Evolutionary conservation across 1,139 yeast genomes (phyloP), one percentile per base, ranked within the genome.

Genomic region (Magnusiomyces magnusii): DNA sequence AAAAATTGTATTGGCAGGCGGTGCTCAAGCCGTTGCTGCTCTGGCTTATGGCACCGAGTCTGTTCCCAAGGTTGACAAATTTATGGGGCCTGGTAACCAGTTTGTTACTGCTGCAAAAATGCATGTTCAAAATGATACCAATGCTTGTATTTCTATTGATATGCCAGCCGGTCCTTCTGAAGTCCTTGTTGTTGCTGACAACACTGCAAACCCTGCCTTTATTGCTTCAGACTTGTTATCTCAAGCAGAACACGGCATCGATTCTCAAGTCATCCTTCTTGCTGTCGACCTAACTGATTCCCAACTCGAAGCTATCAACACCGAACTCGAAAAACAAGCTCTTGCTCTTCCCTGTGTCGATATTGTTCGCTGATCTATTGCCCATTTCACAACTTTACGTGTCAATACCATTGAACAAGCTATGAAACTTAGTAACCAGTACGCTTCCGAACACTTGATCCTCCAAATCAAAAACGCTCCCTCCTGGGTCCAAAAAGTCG

Each of bases 161-260:
- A 92, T 93, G 98, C 99, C 99, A 54, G 99, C 99, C 27, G 99
- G 99, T 3, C 99, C 99, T 31, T 87, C 96, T 58, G 99, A 93
- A 75, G 99, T 93, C 19, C 79, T 93, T 63, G 98, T 93, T 21
- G 80, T 93, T 67, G 96, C 97, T 52, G 99, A 93, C 72, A 80
- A 78, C 61, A 71, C 81, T 55, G 90, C 98, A 3, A 96, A 90
- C 73, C 92, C 96, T 19, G 96, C 92, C 68, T 93, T 89, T 74
- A 99, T 93, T 44, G 99, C 98, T 25, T 84, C 93, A 66, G 99
- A 93, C 71, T 80, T 93, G 71, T 79, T 93, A 62, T 92, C 98
- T 0, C 99, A 93, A 77, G 99, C 99, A 34, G 99, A 93, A 76
- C 99, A 93, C 72, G 99, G 99, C 63, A 82, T 91, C 60, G 99